These are phyloP conservation scores for Aureobasidium sp. DNA, from an alignment of 2,329 filamentous ascomycete species.

Conservation along the genomic window DNA sequence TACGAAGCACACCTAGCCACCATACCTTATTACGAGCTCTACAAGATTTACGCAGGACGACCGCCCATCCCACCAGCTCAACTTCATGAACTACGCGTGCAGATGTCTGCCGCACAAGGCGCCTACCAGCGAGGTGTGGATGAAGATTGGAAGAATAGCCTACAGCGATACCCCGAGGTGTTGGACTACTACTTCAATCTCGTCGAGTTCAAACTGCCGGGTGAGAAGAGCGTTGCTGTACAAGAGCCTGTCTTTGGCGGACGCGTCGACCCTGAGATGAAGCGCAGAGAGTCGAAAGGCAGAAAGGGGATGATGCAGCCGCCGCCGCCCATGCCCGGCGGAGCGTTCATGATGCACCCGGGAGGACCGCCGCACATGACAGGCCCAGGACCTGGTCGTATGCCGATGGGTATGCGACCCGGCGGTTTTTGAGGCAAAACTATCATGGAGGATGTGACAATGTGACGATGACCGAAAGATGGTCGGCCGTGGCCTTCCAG, in stretches of 20 bases:
- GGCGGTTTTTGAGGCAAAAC: background rate
- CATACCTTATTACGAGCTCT: conserved; percentile 41
- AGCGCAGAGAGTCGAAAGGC: background rate
- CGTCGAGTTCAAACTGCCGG: conserved; percentile 59
- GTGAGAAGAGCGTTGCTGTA: conserved; percentile 38
- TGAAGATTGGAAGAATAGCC: conserved; percentile 69
- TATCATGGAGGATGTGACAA: background rate
- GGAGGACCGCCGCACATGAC: background rate
- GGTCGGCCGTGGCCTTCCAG: background rate
- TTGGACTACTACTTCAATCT: conserved; percentile 72
- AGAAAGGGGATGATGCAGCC: background rate
- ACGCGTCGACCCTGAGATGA: background rate
- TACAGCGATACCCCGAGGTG: conserved; percentile 73
- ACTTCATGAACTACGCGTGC: conserved; percentile 42
- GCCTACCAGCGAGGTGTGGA: conserved; percentile 67
- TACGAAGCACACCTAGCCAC: conserved; percentile 38
- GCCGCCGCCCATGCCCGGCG: background rate
- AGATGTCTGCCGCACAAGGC: conserved; percentile 45
- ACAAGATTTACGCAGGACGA: conserved; percentile 39
- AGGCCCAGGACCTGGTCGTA: background rate
- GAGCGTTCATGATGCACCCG: background rate
- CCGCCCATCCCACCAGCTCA: conserved; percentile 43
- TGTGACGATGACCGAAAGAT: background rate
- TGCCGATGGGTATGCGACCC: background rate
- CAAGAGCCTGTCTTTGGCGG: conserved; percentile 4